These are phyloP conservation scores for Lasiodiplodia theobromae DNA, from an alignment of 2,329 filamentous ascomycete genomes.

Conservation along the genomic window DNA sequence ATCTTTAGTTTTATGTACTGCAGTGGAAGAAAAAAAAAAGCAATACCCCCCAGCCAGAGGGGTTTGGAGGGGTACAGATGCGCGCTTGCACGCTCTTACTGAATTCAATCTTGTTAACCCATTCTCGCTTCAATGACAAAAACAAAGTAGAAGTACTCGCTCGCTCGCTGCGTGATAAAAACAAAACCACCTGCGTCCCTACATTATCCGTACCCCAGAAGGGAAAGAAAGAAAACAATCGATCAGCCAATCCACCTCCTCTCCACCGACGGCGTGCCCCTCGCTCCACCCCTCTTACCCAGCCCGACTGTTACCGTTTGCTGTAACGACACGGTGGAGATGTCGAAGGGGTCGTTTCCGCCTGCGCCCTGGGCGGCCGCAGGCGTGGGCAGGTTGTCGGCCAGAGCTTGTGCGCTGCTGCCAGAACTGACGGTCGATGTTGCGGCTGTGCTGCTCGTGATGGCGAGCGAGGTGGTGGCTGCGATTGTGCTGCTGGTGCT, in stretches of 20 bases:
- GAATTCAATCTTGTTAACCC: neutral
- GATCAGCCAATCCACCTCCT: constrained; percentile 18
- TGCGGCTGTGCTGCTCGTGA: neutral
- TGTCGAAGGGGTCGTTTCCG: constrained; percentile 41
- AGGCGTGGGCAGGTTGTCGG: neutral
- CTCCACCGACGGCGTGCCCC: neutral
- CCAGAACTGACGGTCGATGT: neutral
- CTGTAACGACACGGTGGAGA: constrained; percentile 43
- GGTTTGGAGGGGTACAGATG: no score
- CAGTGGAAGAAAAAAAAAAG: no score
- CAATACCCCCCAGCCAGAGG: no score
- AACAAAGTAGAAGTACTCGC: no score
- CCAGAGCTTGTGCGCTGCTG: neutral
- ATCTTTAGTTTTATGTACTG: no score
- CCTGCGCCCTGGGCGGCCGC: constrained; percentile 22
- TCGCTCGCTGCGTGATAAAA: no score
- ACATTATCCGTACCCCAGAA: neutral
- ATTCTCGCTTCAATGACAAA: no score
- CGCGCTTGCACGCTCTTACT: no score
- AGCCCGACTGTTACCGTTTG: constrained; percentile 46
- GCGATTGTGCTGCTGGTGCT: neutral
- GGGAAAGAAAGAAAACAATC: neutral
- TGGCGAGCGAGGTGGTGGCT: neutral
- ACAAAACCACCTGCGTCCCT: no score
- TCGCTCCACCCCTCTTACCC: constrained; percentile 34